Base-by-base conservation (phyloP, 1,139 yeast genomes). In the Yamadazyma epiphylla region DNA sequence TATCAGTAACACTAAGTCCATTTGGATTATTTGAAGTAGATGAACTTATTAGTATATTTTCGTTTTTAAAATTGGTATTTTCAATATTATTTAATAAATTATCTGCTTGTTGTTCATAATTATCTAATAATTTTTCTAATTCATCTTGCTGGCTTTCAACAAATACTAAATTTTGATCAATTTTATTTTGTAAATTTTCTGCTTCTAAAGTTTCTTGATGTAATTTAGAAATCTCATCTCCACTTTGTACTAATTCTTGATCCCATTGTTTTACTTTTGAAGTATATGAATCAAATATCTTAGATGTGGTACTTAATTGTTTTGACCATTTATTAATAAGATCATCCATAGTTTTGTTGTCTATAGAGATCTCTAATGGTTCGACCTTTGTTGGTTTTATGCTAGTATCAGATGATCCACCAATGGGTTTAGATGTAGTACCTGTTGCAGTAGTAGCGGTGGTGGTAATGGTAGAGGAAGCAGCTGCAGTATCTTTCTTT, bases 101-200 rank as follows among this genome's bases (percentile, higher is more conserved):
- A 41, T 86, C 89, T 0, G 94, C 91, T 54, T 87, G 95, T 38
- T 70, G 74, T 55, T 91, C 98, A 50, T 89, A 89, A 41, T 80
- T 82, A 43, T 84, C 87, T 40, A 91, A 72, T 44, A 91, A 70
- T 16, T 75, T 69, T 40, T 89, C 97, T 32, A 91, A 66, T 49
- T 91, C 98, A 41, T 84, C 87, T 52, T 94, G 98, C 52, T 94
- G 98, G 45, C 83, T 79, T 49, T 85, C 94, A 29, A 91, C 85
- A 51, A 88, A 89, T 31, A 80, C 68, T 33, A 94, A 64, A 30
- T 88, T 82, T 54, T 88, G 96, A 46, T 94, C 97, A 30, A 91
- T 81, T 45, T 82, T 85, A 26, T 71, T 69, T 51, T 91, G 96
- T 32, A 84, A 75, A 45, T 84, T 85, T 49, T 89, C 96, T 2